Percentiles rank a stretch among this genome's conserved stretches.
phyloP scores from a whole-genome alignment of 352 stramenopile species.

The Globisporangium cylindrosporum region DNA sequence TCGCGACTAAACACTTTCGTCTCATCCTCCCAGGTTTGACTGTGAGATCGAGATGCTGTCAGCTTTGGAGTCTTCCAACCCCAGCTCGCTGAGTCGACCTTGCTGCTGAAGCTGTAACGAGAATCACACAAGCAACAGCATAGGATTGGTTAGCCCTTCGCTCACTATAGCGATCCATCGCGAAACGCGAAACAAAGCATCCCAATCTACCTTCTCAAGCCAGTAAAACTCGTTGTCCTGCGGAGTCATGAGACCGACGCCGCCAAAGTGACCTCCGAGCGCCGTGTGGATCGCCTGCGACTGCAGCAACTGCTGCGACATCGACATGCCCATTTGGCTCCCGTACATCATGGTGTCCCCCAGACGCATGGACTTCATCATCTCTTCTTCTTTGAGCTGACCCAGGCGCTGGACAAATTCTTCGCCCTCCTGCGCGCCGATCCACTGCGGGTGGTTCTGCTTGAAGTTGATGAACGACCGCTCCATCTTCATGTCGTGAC shows the following conservation, averaged over 20 bases:
- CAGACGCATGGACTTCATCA: constrained; percentile 86
- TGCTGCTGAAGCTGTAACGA: constrained; percentile 59
- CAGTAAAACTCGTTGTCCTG: constrained; percentile 89
- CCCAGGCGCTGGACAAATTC: constrained; percentile 62
- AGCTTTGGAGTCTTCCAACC: constrained; percentile 32
- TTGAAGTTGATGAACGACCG: constrained; percentile 98
- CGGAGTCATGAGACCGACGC: constrained; percentile 37
- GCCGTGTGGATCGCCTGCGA: constrained; percentile 82
- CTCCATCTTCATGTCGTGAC: constrained; percentile 95
- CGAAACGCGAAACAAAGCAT: not conserved
- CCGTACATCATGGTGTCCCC: constrained; percentile 81
- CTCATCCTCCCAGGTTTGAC: constrained; percentile 34
- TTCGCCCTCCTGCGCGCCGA: constrained; percentile 73
- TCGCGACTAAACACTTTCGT: not conserved
- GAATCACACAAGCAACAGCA: not conserved
- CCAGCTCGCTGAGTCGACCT: constrained; percentile 41
- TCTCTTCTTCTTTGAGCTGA: constrained; percentile 77
- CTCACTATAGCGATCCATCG: not conserved
- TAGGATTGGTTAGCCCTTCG: not conserved
- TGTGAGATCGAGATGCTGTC: constrained; percentile 55
- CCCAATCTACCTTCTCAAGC: constrained; percentile 71
- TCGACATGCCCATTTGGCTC: constrained; percentile 54
- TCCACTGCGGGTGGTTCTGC: constrained; percentile 86
- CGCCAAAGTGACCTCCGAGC: constrained; percentile 45
- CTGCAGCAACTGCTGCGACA: constrained; percentile 87